Conservation (phyloP, 2,329 filamentous ascomycete genomes). For the Hymenoscyphus repandus region DNA sequence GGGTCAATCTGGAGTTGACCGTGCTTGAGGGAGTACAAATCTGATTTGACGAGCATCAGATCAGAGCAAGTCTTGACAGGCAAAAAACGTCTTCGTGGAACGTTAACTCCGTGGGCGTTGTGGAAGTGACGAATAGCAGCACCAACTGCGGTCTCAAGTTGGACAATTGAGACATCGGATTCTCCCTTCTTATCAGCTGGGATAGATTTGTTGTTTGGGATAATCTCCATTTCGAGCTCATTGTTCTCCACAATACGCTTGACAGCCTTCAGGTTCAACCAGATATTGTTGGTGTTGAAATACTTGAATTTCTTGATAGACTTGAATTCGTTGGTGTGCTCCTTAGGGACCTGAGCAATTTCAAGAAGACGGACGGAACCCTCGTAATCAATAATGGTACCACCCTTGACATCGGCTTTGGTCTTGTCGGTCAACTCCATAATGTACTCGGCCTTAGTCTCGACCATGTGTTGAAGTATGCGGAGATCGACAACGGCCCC, state of each 20-base stretch:
- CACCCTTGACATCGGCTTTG: conserved; percentile 99
- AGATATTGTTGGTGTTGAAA: conserved; percentile 99
- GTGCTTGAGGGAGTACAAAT: conserved; percentile 97
- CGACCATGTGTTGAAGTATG: conserved; percentile 98
- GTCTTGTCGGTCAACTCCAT: conserved; percentile 99
- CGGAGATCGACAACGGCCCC: conserved; percentile 96
- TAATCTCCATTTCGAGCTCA: conserved; percentile 99
- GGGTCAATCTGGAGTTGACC: conserved; percentile 96
- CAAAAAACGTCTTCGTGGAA: conserved; percentile 94
- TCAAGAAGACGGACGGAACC: conserved; percentile 93
- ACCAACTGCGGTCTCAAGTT: conserved; percentile 97
- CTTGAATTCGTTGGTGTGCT: conserved; percentile 99
- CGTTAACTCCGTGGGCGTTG: conserved; percentile 98
- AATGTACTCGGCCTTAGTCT: conserved; percentile 96
- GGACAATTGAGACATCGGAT: conserved; percentile 93
- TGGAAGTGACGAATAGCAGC: conserved; percentile 98
- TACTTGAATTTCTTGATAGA: conserved; percentile 99
- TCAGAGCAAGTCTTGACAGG: conserved; percentile 99
- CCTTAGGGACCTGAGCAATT: conserved; percentile 98
- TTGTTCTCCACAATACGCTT: conserved; percentile 99
- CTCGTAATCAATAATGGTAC: conserved; percentile 99
- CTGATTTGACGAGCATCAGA: conserved; percentile 98
- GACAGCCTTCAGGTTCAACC: conserved; percentile 95
- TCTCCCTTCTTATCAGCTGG: conserved; percentile 99
- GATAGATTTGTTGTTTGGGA: conserved; percentile 98